phyloP scores from a whole-genome alignment of 371 early-diverging fungal genomes.

The Rhizopus stolonifer region DNA sequence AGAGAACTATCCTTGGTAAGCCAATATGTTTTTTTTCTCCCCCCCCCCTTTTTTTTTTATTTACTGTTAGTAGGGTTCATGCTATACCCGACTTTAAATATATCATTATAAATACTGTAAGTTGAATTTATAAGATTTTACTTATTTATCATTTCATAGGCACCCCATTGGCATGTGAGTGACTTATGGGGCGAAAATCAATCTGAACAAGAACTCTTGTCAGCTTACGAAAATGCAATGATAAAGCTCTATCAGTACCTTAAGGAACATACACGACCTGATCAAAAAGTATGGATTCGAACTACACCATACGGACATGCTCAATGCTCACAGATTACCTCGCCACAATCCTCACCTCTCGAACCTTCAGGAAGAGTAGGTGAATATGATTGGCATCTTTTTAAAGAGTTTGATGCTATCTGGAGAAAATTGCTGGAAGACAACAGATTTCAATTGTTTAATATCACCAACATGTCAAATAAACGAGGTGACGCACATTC shows the following conservation, averaged over 20 bases:
- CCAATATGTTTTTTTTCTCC: not conserved
- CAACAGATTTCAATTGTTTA: conserved; percentile 35
- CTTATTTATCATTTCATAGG: conserved; percentile 18
- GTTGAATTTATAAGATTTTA: not conserved
- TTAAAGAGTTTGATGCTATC: conserved; percentile 35
- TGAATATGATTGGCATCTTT: conserved; percentile 51
- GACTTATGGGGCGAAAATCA: conserved; percentile 34
- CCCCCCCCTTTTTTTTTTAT: too few relatives aligned
- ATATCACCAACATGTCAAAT: conserved; percentile 34
- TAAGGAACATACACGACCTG: conserved; percentile 19
- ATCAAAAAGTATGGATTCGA: conserved; percentile 45
- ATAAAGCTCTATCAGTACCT: conserved; percentile 28
- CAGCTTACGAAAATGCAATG: conserved; percentile 38
- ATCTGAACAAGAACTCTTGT: conserved; percentile 36
- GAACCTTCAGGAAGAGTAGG: conserved; percentile 35
- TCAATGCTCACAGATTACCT: conserved; percentile 34
- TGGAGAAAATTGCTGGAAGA: conserved; percentile 40
- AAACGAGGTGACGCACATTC: conserved; percentile 49
- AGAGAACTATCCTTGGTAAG: conserved; percentile 47
- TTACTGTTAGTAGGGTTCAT: conserved; percentile 50
- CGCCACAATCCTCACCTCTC: conserved; percentile 29
- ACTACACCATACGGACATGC: conserved; percentile 51
- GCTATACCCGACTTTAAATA: conserved; percentile 39
- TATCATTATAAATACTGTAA: conserved; percentile 47
- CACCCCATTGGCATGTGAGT: conserved; percentile 48